These are phyloP conservation scores for Volutella citrinella DNA, from an alignment of 2,329 filamentous ascomycete species.

Conservation along the genomic window DNA sequence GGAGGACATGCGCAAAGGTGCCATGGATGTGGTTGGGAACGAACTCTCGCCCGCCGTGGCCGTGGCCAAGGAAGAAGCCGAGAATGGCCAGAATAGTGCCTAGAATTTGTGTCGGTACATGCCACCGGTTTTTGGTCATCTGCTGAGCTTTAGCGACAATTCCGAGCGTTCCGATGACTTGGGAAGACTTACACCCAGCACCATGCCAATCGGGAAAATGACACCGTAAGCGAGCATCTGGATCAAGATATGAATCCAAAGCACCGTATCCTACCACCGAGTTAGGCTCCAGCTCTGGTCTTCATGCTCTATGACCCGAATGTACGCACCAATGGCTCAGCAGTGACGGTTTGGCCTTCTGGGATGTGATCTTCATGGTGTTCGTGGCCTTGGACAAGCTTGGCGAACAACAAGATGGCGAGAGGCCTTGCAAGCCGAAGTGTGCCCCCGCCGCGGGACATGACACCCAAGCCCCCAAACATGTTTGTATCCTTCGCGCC, in stretches of 20 bases:
- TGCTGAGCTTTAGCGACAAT: conserved; percentile 34
- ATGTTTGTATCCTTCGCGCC: too few relatives aligned
- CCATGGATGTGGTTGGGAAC: conserved; percentile 71
- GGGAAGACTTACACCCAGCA: conserved; percentile 69
- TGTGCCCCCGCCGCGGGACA: conserved; percentile 13
- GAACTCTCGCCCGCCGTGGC: conserved; percentile 87
- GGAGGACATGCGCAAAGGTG: conserved; percentile 74
- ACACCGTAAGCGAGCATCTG: conserved; percentile 87
- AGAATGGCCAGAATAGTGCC: conserved; percentile 73
- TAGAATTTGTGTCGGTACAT: conserved; percentile 81
- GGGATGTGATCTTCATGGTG: conserved; percentile 54
- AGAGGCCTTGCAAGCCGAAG: conserved; percentile 17
- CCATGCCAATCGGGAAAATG: conserved; percentile 93
- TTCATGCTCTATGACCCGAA: too few relatives aligned
- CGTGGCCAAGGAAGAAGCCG: conserved; percentile 88
- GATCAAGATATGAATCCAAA: conserved; percentile 93
- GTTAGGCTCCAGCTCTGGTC: too few relatives aligned
- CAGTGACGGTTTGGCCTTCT: conserved; percentile 66
- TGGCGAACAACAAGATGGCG: conserved; percentile 21
- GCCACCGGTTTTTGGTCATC: conserved; percentile 89
- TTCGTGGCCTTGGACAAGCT: conserved; percentile 41
- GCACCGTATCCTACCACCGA: conserved; percentile 71
- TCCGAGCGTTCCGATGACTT: neutral
- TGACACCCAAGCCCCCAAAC: too few relatives aligned
- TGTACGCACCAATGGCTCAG: conserved; percentile 66